Conservation (phyloP, 306 rosid genomes). For the Oxytropis ochrocephala region DNA sequence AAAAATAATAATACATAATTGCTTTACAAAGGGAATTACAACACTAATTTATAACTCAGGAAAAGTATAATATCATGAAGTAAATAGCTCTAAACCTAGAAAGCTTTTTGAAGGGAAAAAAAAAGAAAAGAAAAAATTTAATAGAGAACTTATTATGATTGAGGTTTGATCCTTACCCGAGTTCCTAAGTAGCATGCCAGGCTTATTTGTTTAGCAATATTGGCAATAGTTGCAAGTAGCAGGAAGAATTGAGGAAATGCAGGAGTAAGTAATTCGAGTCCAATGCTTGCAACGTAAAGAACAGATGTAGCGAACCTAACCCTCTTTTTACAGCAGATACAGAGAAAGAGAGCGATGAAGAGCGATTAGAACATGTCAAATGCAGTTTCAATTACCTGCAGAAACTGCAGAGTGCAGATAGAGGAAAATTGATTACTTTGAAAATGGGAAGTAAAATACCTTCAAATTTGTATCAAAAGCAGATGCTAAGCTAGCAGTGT, state of each 20-base stretch:
- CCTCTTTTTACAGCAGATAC: slow-evolving; percentile 50
- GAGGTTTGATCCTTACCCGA: slow-evolving; percentile 48
- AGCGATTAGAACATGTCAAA: slow-evolving; percentile 1
- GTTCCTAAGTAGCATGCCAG: slow-evolving; percentile 82
- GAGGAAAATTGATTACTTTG: background rate
- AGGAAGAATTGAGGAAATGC: slow-evolving; percentile 61
- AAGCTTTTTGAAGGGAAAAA: background rate
- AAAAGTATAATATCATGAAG: background rate
- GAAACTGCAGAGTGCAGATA: background rate
- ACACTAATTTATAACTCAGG: background rate
- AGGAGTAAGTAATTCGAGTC: slow-evolving; percentile 89
- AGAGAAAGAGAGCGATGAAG: background rate
- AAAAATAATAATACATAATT: too few species aligned
- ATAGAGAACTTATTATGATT: background rate
- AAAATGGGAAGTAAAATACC: slow-evolving; percentile 37
- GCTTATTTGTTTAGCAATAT: slow-evolving; percentile 87
- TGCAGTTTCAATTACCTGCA: slow-evolving; percentile 29
- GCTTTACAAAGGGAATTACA: too few species aligned
- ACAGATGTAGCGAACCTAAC: slow-evolving; percentile 80
- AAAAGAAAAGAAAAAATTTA: background rate
- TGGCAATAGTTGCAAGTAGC: slow-evolving; percentile 88
- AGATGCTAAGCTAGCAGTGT: slow-evolving; percentile 85
- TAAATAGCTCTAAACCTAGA: background rate
- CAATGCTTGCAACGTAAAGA: slow-evolving; percentile 68
- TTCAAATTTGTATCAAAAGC: slow-evolving; percentile 85